Evolutionary conservation across 2,329 filamentous ascomycete species (phyloP).

Genomic region (Cercospora sp.): DNA sequence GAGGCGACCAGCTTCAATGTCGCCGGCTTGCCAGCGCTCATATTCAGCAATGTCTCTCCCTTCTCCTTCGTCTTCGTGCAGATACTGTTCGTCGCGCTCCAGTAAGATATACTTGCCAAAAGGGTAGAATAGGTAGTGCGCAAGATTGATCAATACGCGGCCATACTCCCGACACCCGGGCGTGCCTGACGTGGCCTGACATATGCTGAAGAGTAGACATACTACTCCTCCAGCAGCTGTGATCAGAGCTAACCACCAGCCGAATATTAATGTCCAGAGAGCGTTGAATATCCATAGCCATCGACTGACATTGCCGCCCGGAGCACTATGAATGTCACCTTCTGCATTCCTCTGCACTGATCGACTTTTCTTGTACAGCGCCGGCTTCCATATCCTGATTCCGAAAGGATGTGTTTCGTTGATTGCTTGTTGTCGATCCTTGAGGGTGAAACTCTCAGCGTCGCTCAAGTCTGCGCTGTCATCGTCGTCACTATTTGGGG

Average conservation of each 20-base stretch:
- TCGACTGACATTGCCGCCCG: slow-evolving; percentile 79
- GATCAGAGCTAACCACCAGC: slow-evolving; percentile 89
- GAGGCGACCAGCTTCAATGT: slow-evolving; percentile 89
- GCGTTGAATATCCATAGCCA: slow-evolving; percentile 88
- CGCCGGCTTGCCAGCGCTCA: slow-evolving; percentile 97
- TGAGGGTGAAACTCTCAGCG: slow-evolving; percentile 95
- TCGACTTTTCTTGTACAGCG: slow-evolving; percentile 93
- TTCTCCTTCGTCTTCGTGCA: slow-evolving; percentile 92
- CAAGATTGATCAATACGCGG: slow-evolving; percentile 77
- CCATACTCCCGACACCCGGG: slow-evolving; percentile 85
- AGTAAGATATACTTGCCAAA: slow-evolving; percentile 96
- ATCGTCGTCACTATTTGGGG: slow-evolving; percentile 34
- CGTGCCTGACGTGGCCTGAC: slow-evolving; percentile 61
- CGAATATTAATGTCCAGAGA: slow-evolving; percentile 86
- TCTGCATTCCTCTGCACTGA: slow-evolving; percentile 96
- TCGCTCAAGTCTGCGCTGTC: slow-evolving; percentile 76
- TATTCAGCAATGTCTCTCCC: slow-evolving; percentile 97
- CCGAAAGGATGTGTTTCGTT: slow-evolving; percentile 98
- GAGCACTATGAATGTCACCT: slow-evolving; percentile 93
- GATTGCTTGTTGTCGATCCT: slow-evolving; percentile 95
- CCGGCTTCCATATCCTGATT: slow-evolving; percentile 98
- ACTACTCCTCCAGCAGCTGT: slow-evolving; percentile 71
- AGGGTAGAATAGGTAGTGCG: slow-evolving; percentile 87
- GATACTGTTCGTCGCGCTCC: slow-evolving; percentile 89
- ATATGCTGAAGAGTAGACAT: slow-evolving; percentile 76